phyloP scores from a whole-genome alignment of 768 basidiomycete genomes.

The Tremella yokohamensis region DNA sequence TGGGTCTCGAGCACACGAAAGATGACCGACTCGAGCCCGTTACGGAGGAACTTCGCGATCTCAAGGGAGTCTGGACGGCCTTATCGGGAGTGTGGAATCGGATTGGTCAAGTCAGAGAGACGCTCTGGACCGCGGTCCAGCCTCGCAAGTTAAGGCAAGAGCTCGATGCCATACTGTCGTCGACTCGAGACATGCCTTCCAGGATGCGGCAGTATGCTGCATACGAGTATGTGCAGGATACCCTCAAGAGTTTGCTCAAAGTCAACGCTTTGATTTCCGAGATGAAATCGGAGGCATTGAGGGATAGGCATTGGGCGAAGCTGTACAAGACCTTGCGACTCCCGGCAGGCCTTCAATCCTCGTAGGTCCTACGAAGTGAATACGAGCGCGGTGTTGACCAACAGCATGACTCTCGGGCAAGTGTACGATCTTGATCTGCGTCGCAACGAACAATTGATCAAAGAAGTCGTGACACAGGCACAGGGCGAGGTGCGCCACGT shows the following conservation, averaged over 20 bases:
- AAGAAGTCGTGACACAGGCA: slow-evolving; percentile 92
- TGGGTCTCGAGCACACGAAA: slow-evolving; percentile 85
- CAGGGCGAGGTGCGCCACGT: slow-evolving; percentile 67
- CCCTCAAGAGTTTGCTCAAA: slow-evolving; percentile 77
- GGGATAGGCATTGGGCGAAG: slow-evolving; percentile 98
- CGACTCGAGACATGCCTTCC: slow-evolving; percentile 99
- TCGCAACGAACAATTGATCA: slow-evolving; percentile 83
- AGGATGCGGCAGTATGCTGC: slow-evolving; percentile 98
- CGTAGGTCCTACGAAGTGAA: slow-evolving; percentile 56
- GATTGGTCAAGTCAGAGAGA: slow-evolving; percentile 80
- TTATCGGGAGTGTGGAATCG: slow-evolving; percentile 96
- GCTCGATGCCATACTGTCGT: slow-evolving; percentile 80
- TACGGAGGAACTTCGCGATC: slow-evolving; percentile 88
- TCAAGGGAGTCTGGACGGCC: slow-evolving; percentile 98
- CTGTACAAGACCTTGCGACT: slow-evolving; percentile 83
- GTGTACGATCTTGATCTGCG: slow-evolving; percentile 96
- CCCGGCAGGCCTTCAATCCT: slow-evolving; percentile 69
- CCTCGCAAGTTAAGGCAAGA: slow-evolving; percentile 91
- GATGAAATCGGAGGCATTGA: slow-evolving; percentile 91
- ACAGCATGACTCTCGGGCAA: slow-evolving; percentile 87
- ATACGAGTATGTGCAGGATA: slow-evolving; percentile 95
- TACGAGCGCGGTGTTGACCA: background rate
- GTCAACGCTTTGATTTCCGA: slow-evolving; percentile 86
- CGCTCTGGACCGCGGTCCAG: slow-evolving; percentile 85
- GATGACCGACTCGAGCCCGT: slow-evolving; percentile 76